These are phyloP conservation scores for Aureobasidium subglaciale DNA, from an alignment of 2,329 filamentous ascomycete species.

Conservation along the genomic window DNA sequence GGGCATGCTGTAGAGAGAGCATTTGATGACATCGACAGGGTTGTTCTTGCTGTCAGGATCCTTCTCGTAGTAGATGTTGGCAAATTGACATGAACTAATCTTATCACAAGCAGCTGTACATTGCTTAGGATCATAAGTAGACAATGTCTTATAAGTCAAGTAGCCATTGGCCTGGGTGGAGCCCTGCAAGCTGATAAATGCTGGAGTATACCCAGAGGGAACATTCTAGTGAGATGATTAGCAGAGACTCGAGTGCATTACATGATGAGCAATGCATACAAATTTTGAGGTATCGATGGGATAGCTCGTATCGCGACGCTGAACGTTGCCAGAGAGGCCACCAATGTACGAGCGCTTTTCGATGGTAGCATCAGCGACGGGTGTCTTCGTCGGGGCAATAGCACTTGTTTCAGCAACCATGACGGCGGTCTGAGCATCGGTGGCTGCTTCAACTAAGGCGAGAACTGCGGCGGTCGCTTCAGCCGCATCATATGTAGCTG, in stretches of 20 bases:
- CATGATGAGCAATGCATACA: neutral
- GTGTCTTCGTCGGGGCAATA: neutral
- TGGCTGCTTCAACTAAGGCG: neutral
- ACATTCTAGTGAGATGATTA: neutral
- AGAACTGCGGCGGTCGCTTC: neutral
- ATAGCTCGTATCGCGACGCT: neutral
- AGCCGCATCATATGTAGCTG: neutral
- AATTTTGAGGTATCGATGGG: slow-evolving; percentile 7
- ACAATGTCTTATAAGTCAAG: slow-evolving; percentile 12
- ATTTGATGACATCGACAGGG: slow-evolving; percentile 25
- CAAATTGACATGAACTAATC: slow-evolving; percentile 19
- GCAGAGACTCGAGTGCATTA: neutral
- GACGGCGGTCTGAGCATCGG: slow-evolving; percentile 7
- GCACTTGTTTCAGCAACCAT: neutral
- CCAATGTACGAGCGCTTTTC: slow-evolving; percentile 8
- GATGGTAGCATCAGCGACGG: neutral
- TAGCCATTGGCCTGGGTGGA: slow-evolving; percentile 6
- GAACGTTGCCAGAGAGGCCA: neutral
- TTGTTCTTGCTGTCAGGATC: slow-evolving; percentile 12
- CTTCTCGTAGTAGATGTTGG: slow-evolving; percentile 24
- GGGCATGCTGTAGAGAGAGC: slow-evolving; percentile 29
- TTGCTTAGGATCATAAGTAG: slow-evolving; percentile 19
- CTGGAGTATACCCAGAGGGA: slow-evolving; percentile 11
- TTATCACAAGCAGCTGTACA: slow-evolving; percentile 20
- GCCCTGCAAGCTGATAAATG: slow-evolving; percentile 2